Base-by-base conservation (phyloP, 2,329 filamentous ascomycete genomes). In the Ophiosphaerella herpotricha region DNA sequence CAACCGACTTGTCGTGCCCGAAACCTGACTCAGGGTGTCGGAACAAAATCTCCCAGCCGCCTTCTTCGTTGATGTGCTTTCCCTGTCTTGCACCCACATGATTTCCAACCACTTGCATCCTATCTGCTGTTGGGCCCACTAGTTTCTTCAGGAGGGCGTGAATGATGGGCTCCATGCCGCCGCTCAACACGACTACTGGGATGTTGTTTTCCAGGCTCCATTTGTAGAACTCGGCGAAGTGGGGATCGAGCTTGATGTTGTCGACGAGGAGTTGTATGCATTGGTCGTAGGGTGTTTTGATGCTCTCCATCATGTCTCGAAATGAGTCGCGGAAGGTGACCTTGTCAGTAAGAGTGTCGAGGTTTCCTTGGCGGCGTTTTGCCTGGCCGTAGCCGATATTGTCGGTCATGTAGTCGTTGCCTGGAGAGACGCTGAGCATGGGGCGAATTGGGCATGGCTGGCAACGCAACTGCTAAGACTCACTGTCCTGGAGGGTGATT, bases 1-100 rank as follows among this genome's bases (percentile, higher is more conserved):
- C 90, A 46, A 93, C 80, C 23, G 88, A 92, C 83, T 99, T 99
- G 81, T 99, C 93, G 71, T 99, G 94, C n/a, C 94, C 94, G 66
- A 95, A 95, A 50, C 86, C 82, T 68, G 88, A 91, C 54, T 93
- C 90, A 0, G 67, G 67, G 71, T 99, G 92, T 67, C 91, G 91
- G 76, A 87, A 99, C 50, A 84, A 80, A 63, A 99, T 93, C 67
- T 87, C 80, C 94, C 94, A 99, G 26, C 91, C 93, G 14, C 84
- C 85, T 68, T 89, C 84, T 43, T 91, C 84, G 62, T 94, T 87
- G 70, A 95, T 88, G 63, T 91, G 86, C 81, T 90, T 87, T 36
- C 84, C 90, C 40, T 76, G 86, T 76, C 72, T 83, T 68, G 84
- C 72, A 52, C 78, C 80, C 8, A 93, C 90, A 58, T 91, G 80